Evolutionary conservation across 768 basidiomycete species (phyloP).

Genomic region (Pleurotus pulmonarius): DNA sequence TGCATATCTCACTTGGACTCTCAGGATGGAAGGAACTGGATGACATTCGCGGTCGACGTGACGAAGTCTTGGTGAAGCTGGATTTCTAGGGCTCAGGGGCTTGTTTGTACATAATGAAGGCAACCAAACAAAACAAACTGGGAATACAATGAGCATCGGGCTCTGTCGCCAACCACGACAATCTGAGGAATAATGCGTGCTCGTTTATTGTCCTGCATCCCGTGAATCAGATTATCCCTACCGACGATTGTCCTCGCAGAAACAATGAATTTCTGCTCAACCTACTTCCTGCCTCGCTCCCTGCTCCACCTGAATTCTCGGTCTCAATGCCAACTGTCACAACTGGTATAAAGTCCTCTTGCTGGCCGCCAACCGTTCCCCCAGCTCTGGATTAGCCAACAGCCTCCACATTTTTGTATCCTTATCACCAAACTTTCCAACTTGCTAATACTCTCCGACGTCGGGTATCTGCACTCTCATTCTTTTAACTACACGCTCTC

Average conservation of each 20-base stretch:
- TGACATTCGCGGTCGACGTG: constrained; percentile 61
- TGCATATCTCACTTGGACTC: constrained; percentile 61
- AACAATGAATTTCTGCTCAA: background rate
- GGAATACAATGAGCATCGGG: no score
- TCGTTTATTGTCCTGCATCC: background rate
- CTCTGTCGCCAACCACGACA: no score
- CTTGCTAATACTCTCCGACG: background rate
- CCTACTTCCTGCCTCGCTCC: background rate
- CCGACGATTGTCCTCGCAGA: constrained; percentile 4
- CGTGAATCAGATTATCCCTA: background rate
- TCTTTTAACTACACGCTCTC: background rate
- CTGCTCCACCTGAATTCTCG: background rate
- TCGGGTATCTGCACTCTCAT: constrained; percentile 3
- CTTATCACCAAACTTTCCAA: background rate
- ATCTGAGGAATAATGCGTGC: background rate
- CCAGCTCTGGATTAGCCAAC: constrained; percentile 7
- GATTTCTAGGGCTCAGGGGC: background rate
- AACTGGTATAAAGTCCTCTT: constrained; percentile 1
- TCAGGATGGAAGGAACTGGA: constrained; percentile 52
- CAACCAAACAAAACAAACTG: no score
- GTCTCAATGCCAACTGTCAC: background rate
- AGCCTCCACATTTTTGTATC: background rate
- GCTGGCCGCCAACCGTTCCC: background rate
- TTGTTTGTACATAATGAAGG: no score
- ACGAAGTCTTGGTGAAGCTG: constrained; percentile 37